Evolutionary conservation across 768 basidiomycete species (phyloP), one percentile per base, ranked within the genome.

Genomic region (Leucosporidium creatinivorum): DNA sequence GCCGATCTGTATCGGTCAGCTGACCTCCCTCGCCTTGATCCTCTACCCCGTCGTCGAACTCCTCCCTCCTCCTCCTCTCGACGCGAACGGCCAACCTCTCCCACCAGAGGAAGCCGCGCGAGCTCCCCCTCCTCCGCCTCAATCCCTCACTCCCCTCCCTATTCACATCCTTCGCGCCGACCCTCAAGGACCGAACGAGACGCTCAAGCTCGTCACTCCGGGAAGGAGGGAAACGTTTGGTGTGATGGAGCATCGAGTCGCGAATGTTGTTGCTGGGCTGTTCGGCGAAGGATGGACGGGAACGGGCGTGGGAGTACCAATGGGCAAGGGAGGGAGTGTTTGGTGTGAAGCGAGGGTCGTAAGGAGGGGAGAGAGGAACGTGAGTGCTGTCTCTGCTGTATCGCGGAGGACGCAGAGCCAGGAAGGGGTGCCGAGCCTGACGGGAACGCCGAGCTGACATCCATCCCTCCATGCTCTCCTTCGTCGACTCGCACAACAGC

Each of bases 161-260:
- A 47, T 65, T 25, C 52, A 66, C 25, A 52, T 63, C 55, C 26
- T 52, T 21, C 54, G 65, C 48, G 58, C 60, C n/a, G 49, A 63
- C 23, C 80, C 82, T 73, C 84, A 85, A 58, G 80, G 82, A 33
- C 28, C 25, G 62, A 71, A 76, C 63, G 89, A 91, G 75, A 90
- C 88, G 7, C 87, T 93, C 49, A 85, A 90, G 70, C 88, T 93
- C 71, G 85, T 83, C 75, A 81, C 86, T 0, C 89, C 89, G 3
- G 82, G 81, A 59, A 76, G 77, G 28, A 83, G 83, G 72, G 89
- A 92, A 60, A 81, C 80, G 19, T 93, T 93, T 72, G 91, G 83
- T 8, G 87, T 93, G 25, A 84, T 93, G 36, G 91, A 93, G 75
- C 89, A 91, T 77, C 90, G 87, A 75, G 87, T 89, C 36, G 89